Conservation (phyloP, 257 asterid genomes). For the Galeopsis tetrahit region DNA sequence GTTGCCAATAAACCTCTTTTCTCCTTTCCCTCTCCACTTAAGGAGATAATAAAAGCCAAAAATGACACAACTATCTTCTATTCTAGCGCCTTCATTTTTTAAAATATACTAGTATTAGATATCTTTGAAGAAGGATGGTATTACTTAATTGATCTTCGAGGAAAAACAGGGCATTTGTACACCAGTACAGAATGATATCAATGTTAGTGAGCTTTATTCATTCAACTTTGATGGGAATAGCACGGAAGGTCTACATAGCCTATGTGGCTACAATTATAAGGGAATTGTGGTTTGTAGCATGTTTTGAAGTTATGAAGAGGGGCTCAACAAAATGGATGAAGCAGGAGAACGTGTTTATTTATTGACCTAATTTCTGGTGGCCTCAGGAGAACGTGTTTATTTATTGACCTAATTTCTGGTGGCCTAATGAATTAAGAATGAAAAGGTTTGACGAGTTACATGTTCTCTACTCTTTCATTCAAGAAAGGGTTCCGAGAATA, state of each 20-base stretch:
- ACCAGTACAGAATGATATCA: neutral
- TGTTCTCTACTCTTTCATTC: neutral
- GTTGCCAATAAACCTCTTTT: constrained; percentile 13
- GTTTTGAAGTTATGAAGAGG: neutral
- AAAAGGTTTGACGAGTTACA: neutral
- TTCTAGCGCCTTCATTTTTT: neutral
- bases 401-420: constrained; percentile 2
- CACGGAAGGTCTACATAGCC: neutral
- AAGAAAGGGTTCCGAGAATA: too few relatives aligned
- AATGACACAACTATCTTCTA: neutral
- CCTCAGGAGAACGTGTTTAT: constrained; percentile 13
- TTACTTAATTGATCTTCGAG: neutral
- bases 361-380: constrained; percentile 10
- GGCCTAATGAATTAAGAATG: neutral
- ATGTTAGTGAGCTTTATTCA: neutral
- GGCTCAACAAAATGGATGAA: neutral
- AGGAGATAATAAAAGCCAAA: neutral
- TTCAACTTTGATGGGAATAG: constrained; percentile 1
- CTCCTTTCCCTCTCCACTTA: neutral
- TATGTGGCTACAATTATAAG: neutral
- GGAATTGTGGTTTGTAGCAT: neutral
- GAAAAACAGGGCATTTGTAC: constrained; percentile 1
- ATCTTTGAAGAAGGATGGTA: constrained; percentile 16
- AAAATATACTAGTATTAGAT: constrained; percentile 9
- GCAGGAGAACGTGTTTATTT: constrained; percentile 11